Base-by-base conservation (phyloP, 1,284 basidiomycete species). In the Trichosporon sp. region DNA sequence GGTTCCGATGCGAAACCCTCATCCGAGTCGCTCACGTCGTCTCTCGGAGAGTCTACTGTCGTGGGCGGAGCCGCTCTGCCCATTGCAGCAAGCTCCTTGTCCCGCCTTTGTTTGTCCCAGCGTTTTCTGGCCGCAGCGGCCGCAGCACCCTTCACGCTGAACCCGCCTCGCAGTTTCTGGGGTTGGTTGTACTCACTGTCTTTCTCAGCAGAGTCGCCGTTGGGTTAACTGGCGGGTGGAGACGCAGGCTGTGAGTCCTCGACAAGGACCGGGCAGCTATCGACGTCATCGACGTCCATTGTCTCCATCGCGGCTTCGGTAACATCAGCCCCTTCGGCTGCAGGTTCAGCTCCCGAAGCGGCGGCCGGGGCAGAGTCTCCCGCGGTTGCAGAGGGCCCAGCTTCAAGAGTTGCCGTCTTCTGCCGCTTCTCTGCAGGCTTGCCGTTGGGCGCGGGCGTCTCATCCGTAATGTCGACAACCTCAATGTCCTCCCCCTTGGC, bases 241-340 rank as follows among this genome's bases (percentile, higher is more conserved):
- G 32, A 63, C 5, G 59, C 31, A 10, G 59, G 59, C 14, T 63
- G 59, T 1, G 59, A 63, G 59, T 63, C 32, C 14, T 63, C 59
- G 7, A 37, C 59, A 4, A 63, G 32, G 14, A 63, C 59, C 16
- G 26, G 26, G 26, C 26, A 1, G 26, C 26, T 26, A 26, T 26
- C 26, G 26, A 26, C 26, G 32, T 43, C 40, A n/a, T 12, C 38
- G 11, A 21, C 46, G 12, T 21, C 65, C 65, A 26, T 66, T 4
- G 32, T 5, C 59, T 37, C 59, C 5, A 14, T 8, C 14, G 12
- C 59, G 6, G 31, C 32, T 7, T n/a, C 31, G 32, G 8, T n/a
- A 6, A 4, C 31, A 3, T 63, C 14, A 8, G 14, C n/a, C 12
- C 19, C 14, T 2, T 63, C 59, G 1, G 59, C 59, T n/a, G 4